These are phyloP conservation scores for Neurospora cerealis DNA, from an alignment of 495 filamentous ascomycete genomes.

Conservation along the genomic window DNA sequence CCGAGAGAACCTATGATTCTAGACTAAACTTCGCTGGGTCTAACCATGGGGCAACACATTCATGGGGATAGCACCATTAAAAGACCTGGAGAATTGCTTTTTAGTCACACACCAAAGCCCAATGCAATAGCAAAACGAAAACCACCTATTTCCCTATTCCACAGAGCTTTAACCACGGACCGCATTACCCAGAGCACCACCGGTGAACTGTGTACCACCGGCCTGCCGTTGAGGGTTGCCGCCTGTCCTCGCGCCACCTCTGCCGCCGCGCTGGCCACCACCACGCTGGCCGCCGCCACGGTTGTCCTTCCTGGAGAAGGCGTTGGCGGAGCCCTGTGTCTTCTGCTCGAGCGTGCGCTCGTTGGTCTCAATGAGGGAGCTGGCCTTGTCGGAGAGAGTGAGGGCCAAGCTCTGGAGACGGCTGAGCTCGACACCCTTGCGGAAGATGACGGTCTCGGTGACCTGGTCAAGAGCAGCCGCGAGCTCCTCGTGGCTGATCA, in stretches of 20 bases:
- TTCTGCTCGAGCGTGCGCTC: conserved; percentile 94
- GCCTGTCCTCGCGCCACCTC: conserved; percentile 52
- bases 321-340: conserved; percentile 90
- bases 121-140: conserved; percentile 23
- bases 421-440: conserved; percentile 96
- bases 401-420: conserved; percentile 91
- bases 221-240: conserved; percentile 45
- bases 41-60: conserved; percentile 13
- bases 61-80: conserved; percentile 2
- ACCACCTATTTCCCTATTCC: conserved; percentile 10
- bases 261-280: conserved; percentile 54
- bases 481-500: conserved; percentile 98
- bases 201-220: conserved; percentile 48
- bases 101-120: conserved; percentile 23
- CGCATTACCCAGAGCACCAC: conserved; percentile 45
- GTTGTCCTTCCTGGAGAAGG: conserved; percentile 81
- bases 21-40: conserved; percentile 14
- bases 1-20: conserved; percentile 8
- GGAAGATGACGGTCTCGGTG: conserved; percentile 94
- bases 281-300: conserved; percentile 63
- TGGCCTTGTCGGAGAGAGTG: conserved; percentile 91
- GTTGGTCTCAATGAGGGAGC: conserved; percentile 89
- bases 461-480: conserved; percentile 95
- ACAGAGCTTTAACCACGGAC: conserved; percentile 35
- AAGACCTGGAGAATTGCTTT: conserved; percentile 10